Evolutionary conservation across 768 basidiomycete genomes (phyloP), one percentile per base, ranked within the genome.

Genomic region (Amanita muscaria): DNA sequence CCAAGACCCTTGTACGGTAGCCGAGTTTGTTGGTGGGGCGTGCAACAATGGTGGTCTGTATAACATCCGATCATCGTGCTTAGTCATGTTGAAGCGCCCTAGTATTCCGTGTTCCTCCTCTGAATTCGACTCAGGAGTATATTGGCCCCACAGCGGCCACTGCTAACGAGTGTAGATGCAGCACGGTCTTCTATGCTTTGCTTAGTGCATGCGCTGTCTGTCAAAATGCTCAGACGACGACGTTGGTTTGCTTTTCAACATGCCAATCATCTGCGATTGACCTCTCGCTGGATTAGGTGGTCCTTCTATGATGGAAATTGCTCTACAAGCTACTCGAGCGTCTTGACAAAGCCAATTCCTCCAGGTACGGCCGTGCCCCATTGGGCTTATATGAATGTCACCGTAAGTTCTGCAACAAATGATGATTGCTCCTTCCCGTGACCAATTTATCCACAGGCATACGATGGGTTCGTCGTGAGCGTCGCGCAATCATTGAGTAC

Each of bases 181-280:
- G 68, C 51, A 65, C 73, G 0, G 71, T 77, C 9, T 69, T 69
- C 36, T 79, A 77, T 56, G 69, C 69, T n/a, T 51, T 76, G 51
- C 51, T 74, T 46, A 68, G 66, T 42, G 72, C 74, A n/a, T 79
- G 77, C 51, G 64, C 69, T 3, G 51, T 56, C 9, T 79, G 77
- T 51, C 77, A 79, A 54, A 56, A 48, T 27, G 43, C 23, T 27
- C 24, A n/a, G 19, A 36, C 25, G 33, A 14, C 25, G 3, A 4
- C 18, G 43, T 44, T 9, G 18, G 43, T 25, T 22, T 5, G 18
- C 21, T 9, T 29, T 4, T 25, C 10, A 7, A 21, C 14, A 2
- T 9, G 10, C 2, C 2, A n/a, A n/a, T 3, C 15, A 4, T n/a
- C 8, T 49, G 37, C 25, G 44, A 46, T 27, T 10, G 43, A 40